phyloP scores from a whole-genome alignment of 805 yeast species.

The Candida patagonica region DNA sequence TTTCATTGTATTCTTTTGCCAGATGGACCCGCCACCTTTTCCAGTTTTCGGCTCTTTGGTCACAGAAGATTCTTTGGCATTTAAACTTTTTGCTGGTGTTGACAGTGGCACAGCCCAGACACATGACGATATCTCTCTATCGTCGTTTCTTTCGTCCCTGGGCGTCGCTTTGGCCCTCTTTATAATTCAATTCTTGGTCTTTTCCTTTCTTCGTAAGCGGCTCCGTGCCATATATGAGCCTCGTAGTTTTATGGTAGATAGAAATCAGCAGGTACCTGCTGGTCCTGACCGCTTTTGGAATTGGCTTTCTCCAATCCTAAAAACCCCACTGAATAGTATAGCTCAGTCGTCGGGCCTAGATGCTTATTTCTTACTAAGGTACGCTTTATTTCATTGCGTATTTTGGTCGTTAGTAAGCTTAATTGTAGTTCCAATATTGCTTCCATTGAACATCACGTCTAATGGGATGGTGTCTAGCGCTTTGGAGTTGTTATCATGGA shows the following conservation, averaged over 20 bases:
- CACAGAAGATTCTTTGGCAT: background rate
- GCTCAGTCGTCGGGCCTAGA: slow-evolving; percentile 51
- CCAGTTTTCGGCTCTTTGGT: background rate
- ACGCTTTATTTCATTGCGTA: slow-evolving; percentile 40
- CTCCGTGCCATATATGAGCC: slow-evolving; percentile 45
- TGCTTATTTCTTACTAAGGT: slow-evolving; percentile 64
- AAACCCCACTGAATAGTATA: slow-evolving; percentile 35
- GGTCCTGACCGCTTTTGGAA: slow-evolving; percentile 35
- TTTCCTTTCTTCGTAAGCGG: slow-evolving; percentile 29
- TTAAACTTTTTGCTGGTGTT: background rate
- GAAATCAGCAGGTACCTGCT: slow-evolving; percentile 22
- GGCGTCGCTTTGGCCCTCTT: slow-evolving; percentile 46
- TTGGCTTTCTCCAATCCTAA: slow-evolving; percentile 45
- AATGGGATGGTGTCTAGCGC: slow-evolving; percentile 31
- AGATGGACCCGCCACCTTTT: background rate
- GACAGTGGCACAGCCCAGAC: slow-evolving; percentile 11
- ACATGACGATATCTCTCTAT: slow-evolving; percentile 30
- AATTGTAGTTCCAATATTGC: slow-evolving; percentile 46
- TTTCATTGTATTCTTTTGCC: too few relatives aligned
- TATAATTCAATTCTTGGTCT: slow-evolving; percentile 36
- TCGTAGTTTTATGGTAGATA: slow-evolving; percentile 35
- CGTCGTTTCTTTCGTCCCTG: slow-evolving; percentile 47
- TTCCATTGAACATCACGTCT: slow-evolving; percentile 49
- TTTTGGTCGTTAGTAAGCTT: slow-evolving; percentile 46
- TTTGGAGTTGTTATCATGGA: slow-evolving; percentile 60